Evolutionary conservation across 2,329 filamentous ascomycete genomes (phyloP), one percentile per base, ranked within the genome.

Genomic region (Exserohilum turcica): DNA sequence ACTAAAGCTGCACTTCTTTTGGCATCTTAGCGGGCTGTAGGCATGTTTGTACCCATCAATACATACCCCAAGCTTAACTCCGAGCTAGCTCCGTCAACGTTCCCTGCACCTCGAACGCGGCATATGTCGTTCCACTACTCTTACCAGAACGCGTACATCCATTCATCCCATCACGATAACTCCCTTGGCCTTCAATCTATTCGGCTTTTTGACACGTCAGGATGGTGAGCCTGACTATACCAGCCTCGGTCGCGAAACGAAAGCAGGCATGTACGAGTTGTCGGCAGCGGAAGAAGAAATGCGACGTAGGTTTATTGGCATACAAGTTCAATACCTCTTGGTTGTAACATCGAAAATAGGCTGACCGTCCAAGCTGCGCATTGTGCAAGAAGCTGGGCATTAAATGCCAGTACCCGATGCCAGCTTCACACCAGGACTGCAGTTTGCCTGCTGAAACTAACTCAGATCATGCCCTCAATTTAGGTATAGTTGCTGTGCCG

Each of bases 261-360:
- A 73, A 73, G 50, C 69, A 69, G 49, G 68, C 69, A 16, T 73
- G 70, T 32, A 63, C 40, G 18, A 67, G 60, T 42, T 73, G 70
- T 35, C 54, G 70, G n/a, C 64, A 67, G 19, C 67, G 68, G n/a
- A 73, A 73, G 53, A 71, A 65, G 43, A 58, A 65, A 52, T 72
- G 70, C 53, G 65, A 70, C 54, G 70, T 71, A 59, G 2, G 55
- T 47, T 7, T 13, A 36, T 9, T 49, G 24, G n/a, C 37, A 16
- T 13, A 6, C 32, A 15, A 18, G 35, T 15, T 15, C 56, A 50
- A 53, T 48, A 21, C 48, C 12, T n/a, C 5, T 13, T 48, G 15
- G 56, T 7, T 52, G 15, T 54, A 18, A 38, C 56, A 43, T 47
- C 5, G 40, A 18, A 2, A 33, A 27, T 35, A 72, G 68, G 65